Evolutionary conservation across 805 yeast genomes (phyloP), one percentile per base, ranked within the genome.

Genomic region (Starmerella kuoi): DNA sequence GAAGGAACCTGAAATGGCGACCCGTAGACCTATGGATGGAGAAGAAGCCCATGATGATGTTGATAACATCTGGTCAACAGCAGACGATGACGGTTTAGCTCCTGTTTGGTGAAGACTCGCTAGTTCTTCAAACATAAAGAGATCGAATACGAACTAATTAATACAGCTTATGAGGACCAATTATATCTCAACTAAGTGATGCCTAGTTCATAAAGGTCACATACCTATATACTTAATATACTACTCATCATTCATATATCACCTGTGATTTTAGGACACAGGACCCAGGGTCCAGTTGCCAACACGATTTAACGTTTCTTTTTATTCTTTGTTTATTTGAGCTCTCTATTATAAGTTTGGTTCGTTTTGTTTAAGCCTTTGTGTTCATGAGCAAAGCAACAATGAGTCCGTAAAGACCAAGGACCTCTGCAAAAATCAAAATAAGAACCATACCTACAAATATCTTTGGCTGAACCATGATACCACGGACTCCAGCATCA

Each of bases 401-500:
- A 61, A 87, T 87, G 91, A 87, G 84, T 41, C 97, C 97, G 60
- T 87, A 82, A 50, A 81, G 67, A 3, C 91, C 95, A 63, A 84
- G 70, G 39, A 84, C 95, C 66, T 84, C 95, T 41, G 94, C 87
- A 57, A 84, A 84, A 74, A 84, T 84, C 56, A 84, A 74, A 56
- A 84, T 85, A 62, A 84, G 73, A 40, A 84, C 88, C 61, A 84
- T 84, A 31, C 94, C 95, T 39, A 84, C 94, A 64, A 84, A 84
- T 48, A 84, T 68, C 57, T 86, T 72, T 38, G 93, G 88, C 62
- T 84, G 94, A 57, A 81, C 84, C 84, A 83, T 79, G 53, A 72
- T 76, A 55, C 79, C 83, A 55, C 95, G 75, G 36, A 84, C 94
- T 51, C 95, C 95, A 56, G 81, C 93, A 58, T 84, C 95, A 32